These are phyloP conservation scores for Penicillium antarcticum DNA, from an alignment of 495 filamentous ascomycete species.

Conservation along the genomic window DNA sequence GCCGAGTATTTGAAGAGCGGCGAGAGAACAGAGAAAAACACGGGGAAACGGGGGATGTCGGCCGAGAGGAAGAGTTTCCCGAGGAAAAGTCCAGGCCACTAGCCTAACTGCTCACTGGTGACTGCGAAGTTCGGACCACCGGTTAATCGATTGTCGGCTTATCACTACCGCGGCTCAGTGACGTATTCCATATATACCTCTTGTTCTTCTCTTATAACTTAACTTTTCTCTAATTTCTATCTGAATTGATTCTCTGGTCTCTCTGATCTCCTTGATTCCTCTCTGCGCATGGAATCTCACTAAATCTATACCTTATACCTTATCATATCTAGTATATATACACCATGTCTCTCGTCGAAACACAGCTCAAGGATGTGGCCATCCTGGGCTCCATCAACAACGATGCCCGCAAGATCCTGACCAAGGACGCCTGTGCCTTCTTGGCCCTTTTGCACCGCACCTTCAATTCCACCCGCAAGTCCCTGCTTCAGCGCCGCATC, in stretches of 20 bases:
- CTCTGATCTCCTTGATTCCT: neutral
- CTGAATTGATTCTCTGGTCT: too few species aligned
- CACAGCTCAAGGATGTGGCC: constrained; percentile 81
- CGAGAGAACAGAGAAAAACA: neutral
- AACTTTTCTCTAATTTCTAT: neutral
- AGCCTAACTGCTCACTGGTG: too few species aligned
- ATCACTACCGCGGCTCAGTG: constrained; percentile 23
- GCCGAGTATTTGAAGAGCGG: neutral
- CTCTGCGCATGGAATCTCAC: neutral
- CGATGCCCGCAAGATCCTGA: constrained; percentile 84
- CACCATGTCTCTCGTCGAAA: constrained; percentile 68
- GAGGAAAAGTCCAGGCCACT: constrained; percentile 32
- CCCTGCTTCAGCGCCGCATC: constrained; percentile 80
- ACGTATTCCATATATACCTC: constrained; percentile 35
- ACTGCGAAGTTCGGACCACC: neutral
- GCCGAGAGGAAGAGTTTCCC: constrained; percentile 38
- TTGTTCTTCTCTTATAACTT: constrained; percentile 3
- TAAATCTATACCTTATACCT: neutral
- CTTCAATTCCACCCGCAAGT: constrained; percentile 89
- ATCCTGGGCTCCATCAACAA: constrained; percentile 77
- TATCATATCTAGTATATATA: neutral
- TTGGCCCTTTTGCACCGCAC: constrained; percentile 90
- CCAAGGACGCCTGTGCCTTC: constrained; percentile 86
- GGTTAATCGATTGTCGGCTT: neutral
- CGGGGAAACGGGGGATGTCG: constrained; percentile 23